Evolutionary conservation across 345 rosid species (phyloP).

Genomic region (Camelina laxa): DNA sequence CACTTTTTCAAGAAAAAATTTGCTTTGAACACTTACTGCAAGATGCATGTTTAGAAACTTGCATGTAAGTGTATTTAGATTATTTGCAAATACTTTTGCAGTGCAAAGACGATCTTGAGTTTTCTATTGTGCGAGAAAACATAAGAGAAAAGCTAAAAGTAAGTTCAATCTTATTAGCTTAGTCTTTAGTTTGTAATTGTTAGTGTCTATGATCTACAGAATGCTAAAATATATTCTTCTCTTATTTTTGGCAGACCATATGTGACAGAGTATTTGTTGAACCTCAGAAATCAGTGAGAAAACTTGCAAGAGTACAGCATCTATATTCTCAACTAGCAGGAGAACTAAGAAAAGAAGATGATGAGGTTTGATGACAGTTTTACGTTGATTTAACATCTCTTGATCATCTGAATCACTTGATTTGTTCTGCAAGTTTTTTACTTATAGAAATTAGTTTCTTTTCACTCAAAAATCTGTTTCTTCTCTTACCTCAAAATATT

Average conservation of each 20-base stretch:
- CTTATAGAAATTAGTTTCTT: background rate
- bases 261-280: slow-evolving; percentile 63
- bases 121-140: slow-evolving; percentile 83
- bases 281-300: slow-evolving; percentile 70
- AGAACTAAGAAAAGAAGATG: slow-evolving; percentile 74
- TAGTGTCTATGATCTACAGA: too few species aligned
- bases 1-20: background rate
- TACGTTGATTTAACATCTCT: background rate
- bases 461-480: background rate
- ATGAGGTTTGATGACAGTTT: slow-evolving; percentile 55
- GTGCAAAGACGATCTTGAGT: slow-evolving; percentile 88
- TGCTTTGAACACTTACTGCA: background rate
- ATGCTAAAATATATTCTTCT: background rate
- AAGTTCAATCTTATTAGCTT: slow-evolving; percentile 39
- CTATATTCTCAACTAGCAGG: slow-evolving; percentile 75
- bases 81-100: slow-evolving; percentile 39
- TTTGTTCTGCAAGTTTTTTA: background rate
- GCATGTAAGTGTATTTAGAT: slow-evolving; percentile 20
- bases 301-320: slow-evolving; percentile 85
- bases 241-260: slow-evolving; percentile 56
- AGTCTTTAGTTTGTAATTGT: too few species aligned
- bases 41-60: slow-evolving; percentile 12
- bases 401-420: slow-evolving; percentile 7
- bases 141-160: slow-evolving; percentile 74
- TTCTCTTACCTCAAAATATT: slow-evolving; percentile 21